phyloP scores from a whole-genome alignment of 1,284 basidiomycete genomes.

The Boletus mariae region DNA sequence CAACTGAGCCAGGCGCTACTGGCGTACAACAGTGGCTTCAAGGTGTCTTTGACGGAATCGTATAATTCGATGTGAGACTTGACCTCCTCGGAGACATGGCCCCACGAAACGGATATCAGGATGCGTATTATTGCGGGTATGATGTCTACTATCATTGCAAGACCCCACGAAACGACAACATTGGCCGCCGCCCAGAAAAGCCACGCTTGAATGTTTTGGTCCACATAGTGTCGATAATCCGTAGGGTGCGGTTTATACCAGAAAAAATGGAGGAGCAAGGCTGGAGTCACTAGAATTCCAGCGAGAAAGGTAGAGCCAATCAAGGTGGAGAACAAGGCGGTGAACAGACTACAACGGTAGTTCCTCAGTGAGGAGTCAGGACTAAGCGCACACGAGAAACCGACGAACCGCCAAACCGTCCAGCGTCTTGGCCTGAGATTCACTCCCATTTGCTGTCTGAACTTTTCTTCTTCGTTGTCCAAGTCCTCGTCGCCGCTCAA shows the following conservation, averaged over 20 bases:
- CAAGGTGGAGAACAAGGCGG: constrained; percentile 64
- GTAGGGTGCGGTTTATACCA: constrained; percentile 62
- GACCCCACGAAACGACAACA: constrained; percentile 69
- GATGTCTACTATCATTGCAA: constrained; percentile 67
- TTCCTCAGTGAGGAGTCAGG: constrained; percentile 1
- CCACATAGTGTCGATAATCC: constrained; percentile 54
- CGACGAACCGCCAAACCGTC: constrained; percentile 51
- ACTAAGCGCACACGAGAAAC: not conserved
- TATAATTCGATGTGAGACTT: constrained; percentile 67
- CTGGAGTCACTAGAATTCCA: constrained; percentile 54
- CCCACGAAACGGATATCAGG: constrained; percentile 60
- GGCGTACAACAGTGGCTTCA: constrained; percentile 68
- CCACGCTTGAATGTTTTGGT: constrained; percentile 71
- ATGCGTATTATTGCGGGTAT: constrained; percentile 53
- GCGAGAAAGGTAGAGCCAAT: constrained; percentile 67
- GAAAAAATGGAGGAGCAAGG: constrained; percentile 60
- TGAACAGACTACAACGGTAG: constrained; percentile 44
- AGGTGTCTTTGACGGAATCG: constrained; percentile 59
- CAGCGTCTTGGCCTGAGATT: constrained; percentile 46
- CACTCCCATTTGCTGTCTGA: constrained; percentile 54
- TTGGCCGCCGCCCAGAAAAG: constrained; percentile 76
- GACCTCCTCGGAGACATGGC: constrained; percentile 66
- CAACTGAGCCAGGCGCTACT: constrained; percentile 65
- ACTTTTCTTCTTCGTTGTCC: constrained; percentile 64
- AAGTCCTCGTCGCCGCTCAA: constrained; percentile 75